A percentile compares a stretch with the other conserved stretches of the same genome.
Conservation (phyloP, 768 basidiomycete genomes). For the Mrakia gelida region DNA sequence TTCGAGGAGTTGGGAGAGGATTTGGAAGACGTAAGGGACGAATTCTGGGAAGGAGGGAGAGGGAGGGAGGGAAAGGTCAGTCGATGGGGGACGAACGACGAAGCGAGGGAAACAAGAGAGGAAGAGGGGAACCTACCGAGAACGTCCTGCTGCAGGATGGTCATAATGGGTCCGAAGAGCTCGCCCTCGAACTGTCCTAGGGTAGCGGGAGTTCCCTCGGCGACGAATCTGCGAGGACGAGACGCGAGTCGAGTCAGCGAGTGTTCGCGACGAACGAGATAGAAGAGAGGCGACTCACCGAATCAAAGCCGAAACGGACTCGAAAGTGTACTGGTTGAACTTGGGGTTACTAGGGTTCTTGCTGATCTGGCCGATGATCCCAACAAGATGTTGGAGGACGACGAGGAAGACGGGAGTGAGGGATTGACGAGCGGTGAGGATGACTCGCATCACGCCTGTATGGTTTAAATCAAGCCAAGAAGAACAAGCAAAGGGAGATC, state of each 20-base stretch:
- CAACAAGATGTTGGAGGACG: slow-evolving; percentile 67
- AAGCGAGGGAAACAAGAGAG: neutral
- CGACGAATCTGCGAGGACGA: slow-evolving; percentile 61
- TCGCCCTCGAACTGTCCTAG: slow-evolving; percentile 70
- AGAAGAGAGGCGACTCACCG: slow-evolving; percentile 50
- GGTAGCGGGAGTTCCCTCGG: slow-evolving; percentile 62
- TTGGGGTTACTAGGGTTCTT: slow-evolving; percentile 96
- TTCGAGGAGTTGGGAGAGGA: slow-evolving; percentile 92
- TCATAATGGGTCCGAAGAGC: slow-evolving; percentile 79
- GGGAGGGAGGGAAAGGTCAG: neutral
- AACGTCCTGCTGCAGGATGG: slow-evolving; percentile 86
- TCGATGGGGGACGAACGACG: slow-evolving; percentile 1
- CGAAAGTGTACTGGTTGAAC: slow-evolving; percentile 97
- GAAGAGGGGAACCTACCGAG: slow-evolving; percentile 58
- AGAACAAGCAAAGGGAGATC: neutral
- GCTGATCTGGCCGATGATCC: slow-evolving; percentile 78
- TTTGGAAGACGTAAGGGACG: slow-evolving; percentile 94
- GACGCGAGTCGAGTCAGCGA: neutral
- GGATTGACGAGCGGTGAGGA: slow-evolving; percentile 78
- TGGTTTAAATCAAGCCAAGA: too few relatives aligned
- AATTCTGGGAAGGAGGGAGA: slow-evolving; percentile 59
- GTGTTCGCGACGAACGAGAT: too few relatives aligned
- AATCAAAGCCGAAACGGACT: slow-evolving; percentile 89
- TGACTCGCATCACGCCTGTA: slow-evolving; percentile 84
- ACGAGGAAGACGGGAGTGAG: slow-evolving; percentile 64